Evolutionary conservation across 164 flowering plant genomes (phyloP).

Genomic region (Piper betle): DNA sequence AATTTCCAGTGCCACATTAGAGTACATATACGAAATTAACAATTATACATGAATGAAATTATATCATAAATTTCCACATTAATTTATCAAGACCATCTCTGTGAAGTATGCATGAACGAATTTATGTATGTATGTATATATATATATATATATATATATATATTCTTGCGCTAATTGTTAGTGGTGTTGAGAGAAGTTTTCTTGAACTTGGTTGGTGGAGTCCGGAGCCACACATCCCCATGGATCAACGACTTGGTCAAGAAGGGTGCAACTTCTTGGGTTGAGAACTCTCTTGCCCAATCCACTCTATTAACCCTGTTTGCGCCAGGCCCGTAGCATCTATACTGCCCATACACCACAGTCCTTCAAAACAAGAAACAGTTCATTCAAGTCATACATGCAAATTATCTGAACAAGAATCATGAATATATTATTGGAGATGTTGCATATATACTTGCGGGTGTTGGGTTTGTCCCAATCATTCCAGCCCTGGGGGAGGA

Average conservation of each 20-base stretch:
- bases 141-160: too few relatives aligned
- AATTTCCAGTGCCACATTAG: too few relatives aligned
- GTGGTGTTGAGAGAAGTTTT: neutral
- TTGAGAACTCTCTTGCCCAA: constrained; percentile 43
- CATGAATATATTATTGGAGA: neutral
- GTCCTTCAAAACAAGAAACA: constrained; percentile 21
- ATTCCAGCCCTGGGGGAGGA: constrained; percentile 41
- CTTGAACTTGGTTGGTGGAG: constrained; percentile 25
- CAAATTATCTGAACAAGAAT: neutral
- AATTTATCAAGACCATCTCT: too few relatives aligned
- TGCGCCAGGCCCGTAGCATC: constrained; percentile 54
- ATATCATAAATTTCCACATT: too few relatives aligned
- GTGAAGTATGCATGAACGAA: too few relatives aligned
- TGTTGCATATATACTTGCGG: constrained; percentile 2
- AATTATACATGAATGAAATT: too few relatives aligned
- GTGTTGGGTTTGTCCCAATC: constrained; percentile 31
- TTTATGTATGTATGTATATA: too few relatives aligned
- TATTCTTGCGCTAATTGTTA: too few relatives aligned
- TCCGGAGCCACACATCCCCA: constrained; percentile 49
- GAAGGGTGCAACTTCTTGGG: constrained; percentile 41
- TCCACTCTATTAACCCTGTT: constrained; percentile 27
- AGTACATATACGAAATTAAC: too few relatives aligned
- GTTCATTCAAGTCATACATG: too few relatives aligned
- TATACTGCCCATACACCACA: constrained; percentile 48
- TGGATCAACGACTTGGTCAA: constrained; percentile 44